Base-by-base conservation (phyloP, 306 rosid genomes). In the Amphicarpaea edgeworthii region DNA sequence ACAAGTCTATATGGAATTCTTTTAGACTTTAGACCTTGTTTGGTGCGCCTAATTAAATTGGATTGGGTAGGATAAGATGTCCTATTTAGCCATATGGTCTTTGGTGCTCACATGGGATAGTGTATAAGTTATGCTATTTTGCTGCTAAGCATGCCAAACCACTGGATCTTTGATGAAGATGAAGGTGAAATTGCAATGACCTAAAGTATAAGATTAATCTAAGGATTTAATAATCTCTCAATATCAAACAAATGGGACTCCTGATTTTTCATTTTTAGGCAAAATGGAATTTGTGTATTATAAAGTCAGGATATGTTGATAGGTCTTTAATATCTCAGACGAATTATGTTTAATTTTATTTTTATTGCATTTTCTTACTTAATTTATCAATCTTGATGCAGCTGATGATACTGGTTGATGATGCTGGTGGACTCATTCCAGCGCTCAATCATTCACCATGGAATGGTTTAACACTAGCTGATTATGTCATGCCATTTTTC, bases 401-500 rank as follows among this genome's bases (percentile, higher is more conserved):
- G 99, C 82, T 96, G 75, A 96, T 96, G 99, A 90, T 96, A 83
- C 42, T 96, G 68, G 99, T 92, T 85, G 99, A 96, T 58, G 87
- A 96, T 86, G 90, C 78, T 65, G 99, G 99, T 75, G 98, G 98
- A 82, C 38, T 86, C 12, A 7, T 90, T 69, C 96, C 99, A 5
- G 87, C 99, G 8, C 87, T 96, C 26, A 92, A 96, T 79, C 99
- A 96, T 84, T 88, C 99, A 45, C 99, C 99, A 21, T 96, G 99
- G 99, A 71, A 92, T 88, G 99, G 99, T 30, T 80, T 96, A 75
- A 92, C 96, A 54, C 83, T 96, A 7, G 99, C 99, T 50, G 99
- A 96, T 79, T 82, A 85, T 68, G 98, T 96, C 68, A 96, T 92
- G 99, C 98, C 99, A 65, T 93, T 87, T 77, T 96, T 96, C 55